Conservation (phyloP, 2,329 filamentous ascomycete species). For the Fusarium sp. region DNA sequence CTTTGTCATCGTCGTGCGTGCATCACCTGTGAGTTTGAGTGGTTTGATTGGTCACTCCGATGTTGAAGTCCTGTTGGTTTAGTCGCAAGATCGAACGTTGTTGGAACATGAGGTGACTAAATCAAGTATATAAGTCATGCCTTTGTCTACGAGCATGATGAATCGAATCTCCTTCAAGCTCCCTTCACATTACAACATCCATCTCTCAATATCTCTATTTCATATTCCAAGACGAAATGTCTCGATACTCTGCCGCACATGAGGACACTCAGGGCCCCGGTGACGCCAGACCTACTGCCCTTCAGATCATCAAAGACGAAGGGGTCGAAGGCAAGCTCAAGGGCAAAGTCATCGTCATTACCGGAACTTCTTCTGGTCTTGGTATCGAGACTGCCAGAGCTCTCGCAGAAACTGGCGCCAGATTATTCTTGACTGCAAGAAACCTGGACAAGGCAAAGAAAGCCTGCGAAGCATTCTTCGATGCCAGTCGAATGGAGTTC, state of each 20-base stretch:
- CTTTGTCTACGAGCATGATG: no score
- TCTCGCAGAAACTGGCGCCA: conserved; percentile 51
- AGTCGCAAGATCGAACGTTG: background rate
- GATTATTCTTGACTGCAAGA: conserved; percentile 41
- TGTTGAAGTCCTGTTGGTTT: no score
- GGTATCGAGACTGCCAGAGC: conserved; percentile 58
- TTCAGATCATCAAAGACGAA: conserved; percentile 53
- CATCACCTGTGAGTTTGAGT: background rate
- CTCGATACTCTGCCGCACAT: conserved; percentile 20
- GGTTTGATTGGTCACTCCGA: background rate
- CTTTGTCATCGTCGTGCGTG: background rate
- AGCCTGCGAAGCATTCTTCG: conserved; percentile 29
- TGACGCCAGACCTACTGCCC: conserved; percentile 54
- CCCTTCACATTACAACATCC: background rate
- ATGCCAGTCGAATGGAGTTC: conserved; percentile 26
- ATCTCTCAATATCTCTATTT: background rate
- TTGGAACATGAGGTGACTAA: background rate
- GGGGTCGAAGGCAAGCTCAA: conserved; percentile 45
- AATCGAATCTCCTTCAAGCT: background rate
- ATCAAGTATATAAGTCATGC: background rate
- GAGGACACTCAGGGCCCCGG: conserved; percentile 47
- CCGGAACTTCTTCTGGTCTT: conserved; percentile 56
- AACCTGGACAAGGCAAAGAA: conserved; percentile 39
- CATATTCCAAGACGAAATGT: background rate
- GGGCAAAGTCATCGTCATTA: conserved; percentile 55